Evolutionary conservation across 352 stramenopile species (phyloP), one percentile per base, ranked within the genome.

Genomic region (Phytophthora chlamydospora): DNA sequence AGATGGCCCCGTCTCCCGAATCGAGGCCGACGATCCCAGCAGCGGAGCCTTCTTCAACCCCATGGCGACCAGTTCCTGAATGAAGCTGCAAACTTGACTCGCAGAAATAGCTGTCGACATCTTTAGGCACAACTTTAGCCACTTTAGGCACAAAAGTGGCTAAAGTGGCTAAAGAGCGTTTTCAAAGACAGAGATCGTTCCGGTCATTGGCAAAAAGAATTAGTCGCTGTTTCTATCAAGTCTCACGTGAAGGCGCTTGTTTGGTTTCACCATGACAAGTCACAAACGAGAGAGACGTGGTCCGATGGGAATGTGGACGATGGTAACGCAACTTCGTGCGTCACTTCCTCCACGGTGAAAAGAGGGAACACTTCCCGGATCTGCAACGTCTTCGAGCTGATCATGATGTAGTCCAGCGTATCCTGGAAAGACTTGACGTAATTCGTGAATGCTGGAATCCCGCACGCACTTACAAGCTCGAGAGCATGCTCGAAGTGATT

Each of bases 221-320:
- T 39, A 52, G 7, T 52, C n/a, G 14, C 7, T 39, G 12, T 13
- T 34, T 38, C 13, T 38, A 38, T 49, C 13, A 19, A 36, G 6
- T 7, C 13, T 21, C 19, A 27, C 13, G 14, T 29, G 12, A n/a
- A 8, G 21, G 14, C n/a, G 27, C 21, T 17, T 21, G 29, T 27
- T 24, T 8, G 42, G 16, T 40, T 45, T 55, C 58, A 66, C 81
- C 78, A 92, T 0, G 33, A 53, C 27, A 94, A 62, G 55, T 94
- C 85, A 19, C 71, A 86, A 8, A 91, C 65, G n/a, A 94, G 66
- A 31, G 85, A 91, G 29, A 94, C 63, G 31, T 92, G 85, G 53
- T 94, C 85, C 3, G 85, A 94, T 10, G 85, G 83, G 48, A 94
- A 90, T 10, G 66, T 73, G n/a, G 74, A 85, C 29, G 83, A 90